These are phyloP conservation scores for Verticillium nubilum DNA, from an alignment of 2,329 filamentous ascomycete species.

Conservation along the genomic window DNA sequence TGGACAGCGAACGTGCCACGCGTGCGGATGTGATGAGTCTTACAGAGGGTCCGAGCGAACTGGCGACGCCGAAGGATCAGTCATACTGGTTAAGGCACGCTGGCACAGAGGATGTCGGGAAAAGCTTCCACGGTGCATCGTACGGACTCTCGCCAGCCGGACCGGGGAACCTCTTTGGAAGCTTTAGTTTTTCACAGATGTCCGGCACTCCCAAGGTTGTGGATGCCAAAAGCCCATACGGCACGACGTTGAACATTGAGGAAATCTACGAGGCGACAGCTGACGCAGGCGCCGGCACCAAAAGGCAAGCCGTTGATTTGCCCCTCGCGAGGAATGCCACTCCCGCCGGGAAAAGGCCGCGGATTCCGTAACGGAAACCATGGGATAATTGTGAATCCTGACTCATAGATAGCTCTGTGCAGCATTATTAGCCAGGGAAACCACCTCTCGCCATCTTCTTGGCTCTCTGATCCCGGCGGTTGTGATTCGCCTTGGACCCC, in stretches of 20 bases:
- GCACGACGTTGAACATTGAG: conserved; percentile 26
- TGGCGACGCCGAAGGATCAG: conserved; percentile 34
- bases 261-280: conserved; percentile 23
- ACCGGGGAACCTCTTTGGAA: conserved; percentile 15
- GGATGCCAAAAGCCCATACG: conserved; percentile 32
- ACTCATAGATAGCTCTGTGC: neutral
- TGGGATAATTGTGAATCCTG: neutral
- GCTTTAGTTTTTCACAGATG: conserved; percentile 14
- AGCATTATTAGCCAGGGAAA: conserved; percentile 22
- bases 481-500: conserved; percentile 78
- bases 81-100: conserved; percentile 21
- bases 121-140: conserved; percentile 21
- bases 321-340: conserved; percentile 13
- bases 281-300: neutral
- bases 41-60: conserved; percentile 31
- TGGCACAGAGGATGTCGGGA: conserved; percentile 27
- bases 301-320: conserved; percentile 1
- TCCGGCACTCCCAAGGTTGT: conserved; percentile 23
- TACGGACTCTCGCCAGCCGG: conserved; percentile 18
- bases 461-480: conserved; percentile 65
- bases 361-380: conserved; percentile 11
- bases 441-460: conserved; percentile 57
- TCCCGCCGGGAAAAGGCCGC: conserved; percentile 18
- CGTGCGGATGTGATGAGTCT: conserved; percentile 20
- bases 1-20: conserved; percentile 28